phyloP scores from a whole-genome alignment of 441 rosid genomes.

The Corymbia citriodora region DNA sequence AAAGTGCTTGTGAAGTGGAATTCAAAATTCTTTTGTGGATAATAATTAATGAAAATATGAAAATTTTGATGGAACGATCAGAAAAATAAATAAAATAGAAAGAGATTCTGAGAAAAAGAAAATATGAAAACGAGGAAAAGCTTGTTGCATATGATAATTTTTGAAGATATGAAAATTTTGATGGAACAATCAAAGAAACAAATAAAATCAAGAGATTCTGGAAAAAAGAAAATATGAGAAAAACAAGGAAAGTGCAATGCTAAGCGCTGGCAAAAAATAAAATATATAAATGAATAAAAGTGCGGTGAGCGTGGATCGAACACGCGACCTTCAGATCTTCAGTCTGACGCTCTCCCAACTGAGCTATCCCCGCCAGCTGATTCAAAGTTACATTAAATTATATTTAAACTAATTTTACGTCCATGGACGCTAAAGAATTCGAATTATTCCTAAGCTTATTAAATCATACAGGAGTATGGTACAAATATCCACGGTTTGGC shows the following conservation, averaged over 20 bases:
- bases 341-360: slow-evolving; percentile 13
- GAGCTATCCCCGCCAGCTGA: neutral
- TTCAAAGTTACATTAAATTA: accelerated
- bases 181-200: neutral
- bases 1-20: neutral
- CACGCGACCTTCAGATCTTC: slow-evolving; percentile 11
- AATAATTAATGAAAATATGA: no score
- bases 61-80: no score
- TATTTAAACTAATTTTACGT: no score
- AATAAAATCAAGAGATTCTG: neutral
- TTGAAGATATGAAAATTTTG: neutral
- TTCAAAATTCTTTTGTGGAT: no score
- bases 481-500: neutral
- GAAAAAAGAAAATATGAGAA: neutral
- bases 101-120: no score
- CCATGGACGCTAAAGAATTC: accelerated
- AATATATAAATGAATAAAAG: neutral
- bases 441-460: neutral
- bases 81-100: no score
- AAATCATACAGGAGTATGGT: neutral
- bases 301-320: slow-evolving; percentile 10
- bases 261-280: no score
- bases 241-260: no score
- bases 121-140: no score
- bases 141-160: no score